Evolutionary conservation across 2,329 filamentous ascomycete species (phyloP), one percentile per base, ranked within the genome.

Genomic region (Diplodia seriata): DNA sequence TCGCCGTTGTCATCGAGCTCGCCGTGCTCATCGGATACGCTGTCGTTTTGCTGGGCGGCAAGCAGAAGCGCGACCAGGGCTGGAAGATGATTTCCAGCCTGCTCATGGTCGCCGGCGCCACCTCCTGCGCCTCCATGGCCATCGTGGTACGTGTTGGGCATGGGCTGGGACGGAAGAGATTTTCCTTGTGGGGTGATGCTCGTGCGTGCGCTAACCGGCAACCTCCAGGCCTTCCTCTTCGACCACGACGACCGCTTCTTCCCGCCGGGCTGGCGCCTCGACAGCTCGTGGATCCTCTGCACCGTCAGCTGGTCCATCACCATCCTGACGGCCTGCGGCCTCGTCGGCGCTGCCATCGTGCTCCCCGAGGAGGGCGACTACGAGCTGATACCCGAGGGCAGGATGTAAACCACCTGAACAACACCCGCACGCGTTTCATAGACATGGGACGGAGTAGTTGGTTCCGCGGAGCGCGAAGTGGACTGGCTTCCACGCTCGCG

Each of bases 351-450:
- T 1, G 90, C 90, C 5, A 87, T 89, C 69, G 79, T 91, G 26
- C 82, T 97, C 53, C 90, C 92, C 0, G 86, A 88, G 0, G 94
- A 97, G 77, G 92, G 91, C 74, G 94, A 92, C 67, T 97, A 97
- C 81, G 92, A 97, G 77, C 86, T 92, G 70, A 92, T 89, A 75
- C 88, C 83, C 31, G 71, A 68, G 36, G 66, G 66, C 18, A 51
- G 66, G 49, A 68, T 68, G 66, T 68, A 55, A 56, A 49, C 6
- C n/a, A 7, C 38, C 38, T 26, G 14, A 3, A 36, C 33, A 9
- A 12, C 33, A 11, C 7, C 38, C n/a, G 40, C 18, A 26, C 29
- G 40, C 31, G 54, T 56, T 61, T 61, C 57, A 61, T 49, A 61
- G 40, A 61, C 26, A 20, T 31, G 57, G 26, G 26, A 31, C 40